Base-by-base conservation (phyloP, 208 protist genomes). In the Trypanosoma mega region DNA sequence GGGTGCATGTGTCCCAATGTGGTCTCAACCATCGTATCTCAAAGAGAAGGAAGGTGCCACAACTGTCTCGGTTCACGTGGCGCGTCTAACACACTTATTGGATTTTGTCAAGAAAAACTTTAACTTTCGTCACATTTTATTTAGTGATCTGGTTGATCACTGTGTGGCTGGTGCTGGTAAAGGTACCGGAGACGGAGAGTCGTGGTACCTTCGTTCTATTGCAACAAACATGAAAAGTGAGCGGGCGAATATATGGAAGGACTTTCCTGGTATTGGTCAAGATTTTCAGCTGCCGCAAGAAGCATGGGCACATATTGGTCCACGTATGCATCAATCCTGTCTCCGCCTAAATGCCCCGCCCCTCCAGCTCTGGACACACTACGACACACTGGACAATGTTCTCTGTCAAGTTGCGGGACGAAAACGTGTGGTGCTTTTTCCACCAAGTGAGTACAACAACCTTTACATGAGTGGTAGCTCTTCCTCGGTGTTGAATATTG, bases 361-460 rank as follows among this genome's bases (percentile, higher is more conserved):
- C 27, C 66, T 98, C 59, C 83, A 94, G 57, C 67, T 98, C 41
- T 98, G 92, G 92, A 95, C 85, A 55, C 94, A 98, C 69, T 98
- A 97, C 68, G 94, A 98, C 76, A 87, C 92, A 1, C 75, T 92
- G 23, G 94, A 98, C 67, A 97, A 97, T 64, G 80, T 97, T n/a
- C 80, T 98, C 18, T 96, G 85, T 39, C 90, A 97, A 50, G 59
- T 98, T n/a, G 76, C 85, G 1, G 92, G 92, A 11, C 68, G 46
- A 29, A 98, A 98, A 63, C 85, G 87, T 31, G 90, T 97, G 7
- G 71, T 94, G 21, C 54, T 98, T 8, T 97, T 94, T 55, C 91
- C 90, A 2, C 93, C 92, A 2, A 85, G 80, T 63, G 76, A 84
- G 57, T 84, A 88, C 57, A 83, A 83, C 60, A 88, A 96, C 60